phyloP scores from a whole-genome alignment of 2,329 filamentous ascomycete species.

The Ophiostoma sp. region DNA sequence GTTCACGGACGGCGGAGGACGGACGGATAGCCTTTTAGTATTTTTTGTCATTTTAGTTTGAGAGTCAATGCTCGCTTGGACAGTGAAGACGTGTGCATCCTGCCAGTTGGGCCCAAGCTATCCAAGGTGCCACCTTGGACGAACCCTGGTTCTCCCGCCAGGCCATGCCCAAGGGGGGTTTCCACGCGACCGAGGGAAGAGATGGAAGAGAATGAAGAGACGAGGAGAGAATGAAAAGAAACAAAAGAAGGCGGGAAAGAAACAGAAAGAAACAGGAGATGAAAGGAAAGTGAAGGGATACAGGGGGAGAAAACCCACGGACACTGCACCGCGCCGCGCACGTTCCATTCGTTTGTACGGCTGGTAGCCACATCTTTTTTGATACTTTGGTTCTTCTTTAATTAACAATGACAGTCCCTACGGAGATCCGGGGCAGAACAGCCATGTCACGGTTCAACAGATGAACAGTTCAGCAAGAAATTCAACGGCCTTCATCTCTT shows the following conservation, averaged over 20 bases:
- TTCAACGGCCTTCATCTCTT: background rate
- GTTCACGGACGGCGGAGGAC: background rate
- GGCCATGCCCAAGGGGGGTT: background rate
- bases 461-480: background rate
- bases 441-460: constrained; percentile 18
- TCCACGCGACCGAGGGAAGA: background rate
- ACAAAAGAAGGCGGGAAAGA: background rate
- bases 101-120: constrained; percentile 2
- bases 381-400: background rate
- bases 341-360: constrained; percentile 12
- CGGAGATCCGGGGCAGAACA: constrained; percentile 18
- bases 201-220: background rate
- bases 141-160: constrained; percentile 14
- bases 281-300: background rate
- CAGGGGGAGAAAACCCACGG: background rate
- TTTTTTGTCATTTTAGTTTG: too few species aligned
- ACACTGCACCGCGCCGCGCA: constrained; percentile 3
- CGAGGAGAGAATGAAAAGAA: background rate
- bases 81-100: background rate
- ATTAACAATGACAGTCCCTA: background rate
- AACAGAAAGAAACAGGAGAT: background rate
- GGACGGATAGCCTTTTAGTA: background rate
- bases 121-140: background rate
- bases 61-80: background rate
- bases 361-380: background rate